A percentile compares a stretch with the other conserved stretches of the same genome.
phyloP scores from a whole-genome alignment of 441 rosid genomes.

The Euphorbia schlechtendalii region DNA sequence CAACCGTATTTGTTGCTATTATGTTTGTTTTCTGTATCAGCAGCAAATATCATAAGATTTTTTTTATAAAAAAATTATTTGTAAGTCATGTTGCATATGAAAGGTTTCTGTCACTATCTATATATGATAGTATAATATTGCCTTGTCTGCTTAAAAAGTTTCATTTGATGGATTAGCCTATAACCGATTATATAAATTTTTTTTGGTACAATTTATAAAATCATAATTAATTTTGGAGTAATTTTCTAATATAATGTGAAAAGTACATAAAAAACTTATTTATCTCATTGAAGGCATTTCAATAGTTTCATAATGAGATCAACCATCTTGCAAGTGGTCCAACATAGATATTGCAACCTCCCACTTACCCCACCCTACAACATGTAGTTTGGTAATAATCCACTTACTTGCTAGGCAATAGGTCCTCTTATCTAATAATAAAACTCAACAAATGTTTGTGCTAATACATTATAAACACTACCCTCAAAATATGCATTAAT shows the following conservation, averaged over 20 bases:
- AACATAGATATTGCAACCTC: slow-evolving; percentile 11
- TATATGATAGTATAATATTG: not conserved
- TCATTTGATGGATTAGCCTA: no score
- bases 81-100: no score
- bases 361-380: slow-evolving; percentile 7
- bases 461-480: not conserved
- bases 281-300: not conserved
- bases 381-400: slow-evolving; percentile 24
- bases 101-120: not conserved
- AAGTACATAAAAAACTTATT: no score
- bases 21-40: no score
- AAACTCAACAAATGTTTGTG: not conserved
- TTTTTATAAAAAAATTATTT: no score
- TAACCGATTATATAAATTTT: slow-evolving; percentile 6
- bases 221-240: no score
- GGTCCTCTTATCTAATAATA: not conserved
- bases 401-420: slow-evolving; percentile 18
- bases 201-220: no score
- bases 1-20: not conserved
- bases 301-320: slow-evolving; percentile 19
- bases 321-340: slow-evolving; percentile 9
- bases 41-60: no score
- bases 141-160: no score
- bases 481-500: not conserved
- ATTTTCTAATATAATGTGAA: no score